Conservation (phyloP, 2,329 filamentous ascomycete genomes). For the Penicillium glabrum region DNA sequence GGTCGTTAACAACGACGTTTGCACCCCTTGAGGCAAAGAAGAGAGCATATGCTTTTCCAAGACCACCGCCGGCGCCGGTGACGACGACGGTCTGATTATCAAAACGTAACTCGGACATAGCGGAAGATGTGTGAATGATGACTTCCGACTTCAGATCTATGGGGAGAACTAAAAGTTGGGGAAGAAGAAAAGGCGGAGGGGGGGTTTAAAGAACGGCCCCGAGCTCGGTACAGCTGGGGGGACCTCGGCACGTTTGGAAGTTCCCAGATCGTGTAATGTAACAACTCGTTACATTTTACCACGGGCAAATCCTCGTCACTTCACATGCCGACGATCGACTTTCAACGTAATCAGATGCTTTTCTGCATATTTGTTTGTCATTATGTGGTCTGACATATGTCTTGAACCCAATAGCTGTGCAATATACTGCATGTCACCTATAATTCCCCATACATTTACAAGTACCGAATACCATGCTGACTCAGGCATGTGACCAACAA, state of each 20-base stretch:
- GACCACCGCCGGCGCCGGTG: slow-evolving; percentile 79
- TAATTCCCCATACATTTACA: neutral
- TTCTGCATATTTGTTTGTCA: neutral
- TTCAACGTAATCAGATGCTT: neutral
- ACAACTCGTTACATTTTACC: slow-evolving; percentile 17
- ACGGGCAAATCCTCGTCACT: slow-evolving; percentile 24
- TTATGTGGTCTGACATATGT: neutral
- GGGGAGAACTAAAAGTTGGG: slow-evolving; percentile 18
- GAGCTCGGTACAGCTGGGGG: slow-evolving; percentile 32
- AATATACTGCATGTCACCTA: neutral
- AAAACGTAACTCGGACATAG: slow-evolving; percentile 73
- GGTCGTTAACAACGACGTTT: slow-evolving; percentile 94
- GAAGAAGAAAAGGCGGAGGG: slow-evolving; percentile 21
- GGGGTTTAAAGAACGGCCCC: slow-evolving; percentile 20
- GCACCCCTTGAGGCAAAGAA: slow-evolving; percentile 93
- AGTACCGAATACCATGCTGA: slow-evolving; percentile 37
- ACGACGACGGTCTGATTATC: slow-evolving; percentile 88
- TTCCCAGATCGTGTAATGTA: slow-evolving; percentile 9
- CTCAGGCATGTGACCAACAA: slow-evolving; percentile 25
- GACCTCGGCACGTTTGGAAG: slow-evolving; percentile 34
- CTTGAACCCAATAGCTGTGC: neutral
- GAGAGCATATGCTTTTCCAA: slow-evolving; percentile 78
- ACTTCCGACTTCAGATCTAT: slow-evolving; percentile 16
- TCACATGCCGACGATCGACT: slow-evolving; percentile 36
- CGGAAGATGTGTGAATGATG: slow-evolving; percentile 11